Evolutionary conservation across 2,329 filamentous ascomycete genomes (phyloP), one percentile per base, ranked within the genome.

Genomic region (Cucurbitaria berberidis): DNA sequence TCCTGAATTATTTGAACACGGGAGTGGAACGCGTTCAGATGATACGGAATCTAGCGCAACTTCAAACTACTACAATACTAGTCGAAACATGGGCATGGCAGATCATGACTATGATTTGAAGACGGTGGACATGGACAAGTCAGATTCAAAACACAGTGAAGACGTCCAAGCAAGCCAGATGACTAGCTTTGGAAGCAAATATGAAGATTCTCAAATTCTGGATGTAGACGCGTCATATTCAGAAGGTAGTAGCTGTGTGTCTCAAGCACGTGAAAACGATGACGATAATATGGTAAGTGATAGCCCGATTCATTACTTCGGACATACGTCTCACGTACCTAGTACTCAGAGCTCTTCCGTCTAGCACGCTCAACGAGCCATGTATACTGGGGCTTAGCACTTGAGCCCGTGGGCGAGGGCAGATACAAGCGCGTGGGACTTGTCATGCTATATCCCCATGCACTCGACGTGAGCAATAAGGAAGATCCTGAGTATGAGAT

Each of bases 391-490:
- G 39, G 22, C 16, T 35, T 54, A 3, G 2, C 49, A 18, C 41
- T 54, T 22, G 29, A 49, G 24, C 35, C 40, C 9, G 10, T 45
- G 11, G 19, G 40, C 27, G 41, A 44, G n/a, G 35, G 15, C 15
- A 48, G 27, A 13, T 54, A 27, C 34, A 45, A 49, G 22, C 45
- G 51, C 6, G 36, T 54, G 6, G 45, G 51, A 8, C 1, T 49
- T 15, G 45, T 45, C 19, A 41, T 54, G 34, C 24, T 54, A 10
- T 54, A 54, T 26, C 45, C 51, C 1, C 45, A 44, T 8, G 51
- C 29, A 18, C 9, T 5, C 15, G 13, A n/a, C 3, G 15, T n/a
- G 13, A n/a, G 13, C 30, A 34, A 34, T 8, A 34, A n/a, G 13
- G 30, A 16, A 34, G 5, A n/a, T n/a, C 4, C 30, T 3, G 13